These are phyloP conservation scores for Coniosporium tulheliwenetii DNA, from an alignment of 2,329 filamentous ascomycete genomes.

Conservation along the genomic window DNA sequence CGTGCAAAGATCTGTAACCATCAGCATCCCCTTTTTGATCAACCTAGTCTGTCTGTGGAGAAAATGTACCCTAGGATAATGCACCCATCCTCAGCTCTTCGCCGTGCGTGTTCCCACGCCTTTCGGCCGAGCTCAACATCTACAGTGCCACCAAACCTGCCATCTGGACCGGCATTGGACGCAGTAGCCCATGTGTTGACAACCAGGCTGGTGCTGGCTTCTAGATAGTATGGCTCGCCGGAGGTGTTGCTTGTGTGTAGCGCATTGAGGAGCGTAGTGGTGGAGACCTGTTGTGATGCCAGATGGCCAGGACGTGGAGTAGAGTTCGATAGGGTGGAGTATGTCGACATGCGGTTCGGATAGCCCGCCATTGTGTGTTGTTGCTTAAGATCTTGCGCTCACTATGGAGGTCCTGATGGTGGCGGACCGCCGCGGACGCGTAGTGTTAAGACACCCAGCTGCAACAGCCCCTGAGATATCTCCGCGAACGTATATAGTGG, in stretches of 20 bases:
- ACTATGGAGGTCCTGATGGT: no score
- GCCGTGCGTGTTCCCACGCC: conserved; percentile 91
- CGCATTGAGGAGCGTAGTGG: conserved; percentile 81
- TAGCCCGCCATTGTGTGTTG: conserved; percentile 32
- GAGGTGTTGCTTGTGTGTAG: conserved; percentile 80
- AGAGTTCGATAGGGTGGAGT: conserved; percentile 44
- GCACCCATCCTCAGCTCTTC: conserved; percentile 88
- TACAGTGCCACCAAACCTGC: conserved; percentile 58
- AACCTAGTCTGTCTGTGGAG: neutral
- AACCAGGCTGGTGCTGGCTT: conserved; percentile 78
- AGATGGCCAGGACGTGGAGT: conserved; percentile 42
- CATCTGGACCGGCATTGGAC: conserved; percentile 51
- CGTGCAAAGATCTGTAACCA: conserved; percentile 59
- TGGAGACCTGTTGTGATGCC: conserved; percentile 69
- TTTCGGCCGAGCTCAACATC: conserved; percentile 63
- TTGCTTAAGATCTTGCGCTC: neutral
- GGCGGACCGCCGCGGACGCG: no score
- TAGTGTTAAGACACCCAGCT: no score
- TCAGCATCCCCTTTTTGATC: neutral
- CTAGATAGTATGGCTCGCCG: conserved; percentile 68
- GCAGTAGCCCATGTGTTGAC: conserved; percentile 94
- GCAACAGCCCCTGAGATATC: no score
- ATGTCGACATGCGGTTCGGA: conserved; percentile 43
- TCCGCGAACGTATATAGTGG: no score
- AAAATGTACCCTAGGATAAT: conserved; percentile 65